A percentile compares a stretch with the other conserved stretches of the same genome.
phyloP scores from a whole-genome alignment of 2,329 filamentous ascomycete genomes.

The Colletotrichum sp. region DNA sequence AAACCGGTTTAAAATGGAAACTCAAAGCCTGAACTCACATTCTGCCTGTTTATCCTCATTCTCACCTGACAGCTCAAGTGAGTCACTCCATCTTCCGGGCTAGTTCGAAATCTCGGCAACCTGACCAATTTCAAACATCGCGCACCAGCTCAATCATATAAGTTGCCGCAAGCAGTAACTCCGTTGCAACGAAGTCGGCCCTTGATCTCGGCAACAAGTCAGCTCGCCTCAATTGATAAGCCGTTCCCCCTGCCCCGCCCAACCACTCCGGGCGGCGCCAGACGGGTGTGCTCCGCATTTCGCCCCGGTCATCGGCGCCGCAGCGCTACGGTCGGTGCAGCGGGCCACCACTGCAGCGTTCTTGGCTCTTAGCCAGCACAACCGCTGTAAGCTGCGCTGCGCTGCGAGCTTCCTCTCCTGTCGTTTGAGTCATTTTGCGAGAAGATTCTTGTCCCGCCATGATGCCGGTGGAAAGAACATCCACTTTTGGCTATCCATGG shows the following conservation, averaged over 20 bases:
- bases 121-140: background rate
- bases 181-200: background rate
- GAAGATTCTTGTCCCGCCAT: background rate
- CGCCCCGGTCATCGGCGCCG: conserved; percentile 18
- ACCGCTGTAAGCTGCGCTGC: background rate
- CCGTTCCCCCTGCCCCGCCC: background rate
- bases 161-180: background rate
- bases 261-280: background rate
- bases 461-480: background rate
- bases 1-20: background rate
- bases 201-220: background rate
- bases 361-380: background rate
- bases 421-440: background rate
- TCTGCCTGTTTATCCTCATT: background rate
- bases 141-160: background rate
- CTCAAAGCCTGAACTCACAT: background rate
- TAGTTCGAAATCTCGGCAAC: background rate
- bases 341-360: background rate
- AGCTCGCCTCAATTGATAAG: background rate
- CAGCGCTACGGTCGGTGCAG: background rate
- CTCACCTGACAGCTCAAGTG: background rate
- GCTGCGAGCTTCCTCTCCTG: background rate
- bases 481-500: background rate
- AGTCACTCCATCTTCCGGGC: background rate
- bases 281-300: background rate